Percentiles rank a stretch among this genome's conserved stretches.
These are phyloP conservation scores for Ascochyta koolunga DNA, from an alignment of 2,329 filamentous ascomycete species.

Conservation along the genomic window DNA sequence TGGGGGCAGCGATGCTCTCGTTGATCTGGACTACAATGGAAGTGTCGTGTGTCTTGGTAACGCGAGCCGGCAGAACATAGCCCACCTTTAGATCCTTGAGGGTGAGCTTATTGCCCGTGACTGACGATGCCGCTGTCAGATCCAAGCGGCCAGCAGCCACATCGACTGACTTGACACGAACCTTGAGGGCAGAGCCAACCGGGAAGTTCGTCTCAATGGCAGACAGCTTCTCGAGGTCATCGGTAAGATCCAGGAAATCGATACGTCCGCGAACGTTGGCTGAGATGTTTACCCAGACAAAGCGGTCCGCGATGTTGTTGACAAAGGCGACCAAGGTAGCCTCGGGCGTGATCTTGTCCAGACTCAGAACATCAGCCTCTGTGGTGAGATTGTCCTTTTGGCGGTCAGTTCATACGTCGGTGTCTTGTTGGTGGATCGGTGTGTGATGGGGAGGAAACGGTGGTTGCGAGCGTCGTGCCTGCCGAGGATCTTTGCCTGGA, in stretches of 20 bases:
- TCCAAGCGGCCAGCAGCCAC: slow-evolving; percentile 76
- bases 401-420: slow-evolving; percentile 84
- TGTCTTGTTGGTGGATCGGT: slow-evolving; percentile 74
- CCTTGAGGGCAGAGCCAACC: slow-evolving; percentile 83
- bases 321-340: slow-evolving; percentile 81
- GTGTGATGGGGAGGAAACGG: slow-evolving; percentile 88
- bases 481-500: slow-evolving; percentile 80
- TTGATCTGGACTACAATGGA: slow-evolving; percentile 86
- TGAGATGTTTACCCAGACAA: slow-evolving; percentile 88
- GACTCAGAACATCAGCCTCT: slow-evolving; percentile 68
- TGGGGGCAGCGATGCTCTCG: slow-evolving; percentile 76
- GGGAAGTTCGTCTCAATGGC: slow-evolving; percentile 83
- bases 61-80: slow-evolving; percentile 79
- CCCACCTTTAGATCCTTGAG: slow-evolving; percentile 77
- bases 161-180: slow-evolving; percentile 78
- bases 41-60: slow-evolving; percentile 85
- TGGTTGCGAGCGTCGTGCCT: slow-evolving; percentile 90
- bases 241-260: slow-evolving; percentile 80
- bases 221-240: slow-evolving; percentile 79
- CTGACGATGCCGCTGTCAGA: slow-evolving; percentile 74
- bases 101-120: slow-evolving; percentile 63
- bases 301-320: slow-evolving; percentile 83
- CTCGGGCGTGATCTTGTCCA: slow-evolving; percentile 75
- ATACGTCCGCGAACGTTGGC: slow-evolving; percentile 87
- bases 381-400: slow-evolving; percentile 65